Percentiles rank a stretch among this genome's conserved stretches.
These are phyloP conservation scores for Erysimum pusillum DNA, from an alignment of 441 rosid species.

Conservation along the genomic window DNA sequence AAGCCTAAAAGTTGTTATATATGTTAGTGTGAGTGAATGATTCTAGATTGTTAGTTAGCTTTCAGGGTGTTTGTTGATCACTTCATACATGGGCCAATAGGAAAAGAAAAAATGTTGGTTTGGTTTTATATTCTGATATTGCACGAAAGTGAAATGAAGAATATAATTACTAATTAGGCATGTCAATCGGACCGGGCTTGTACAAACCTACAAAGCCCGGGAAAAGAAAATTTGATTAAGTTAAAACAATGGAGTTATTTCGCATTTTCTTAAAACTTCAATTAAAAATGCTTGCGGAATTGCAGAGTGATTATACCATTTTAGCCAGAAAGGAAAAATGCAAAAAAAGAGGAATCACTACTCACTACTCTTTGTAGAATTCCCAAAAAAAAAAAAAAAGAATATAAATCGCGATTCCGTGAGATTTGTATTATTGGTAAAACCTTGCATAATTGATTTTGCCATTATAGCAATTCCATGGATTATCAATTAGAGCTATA, in stretches of 20 bases:
- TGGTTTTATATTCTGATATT: neutral
- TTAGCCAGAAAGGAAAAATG: neutral
- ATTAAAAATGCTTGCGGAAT: too few species aligned
- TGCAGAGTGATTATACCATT: neutral
- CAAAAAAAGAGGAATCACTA: too few species aligned
- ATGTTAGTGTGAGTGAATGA: conserved; percentile 12
- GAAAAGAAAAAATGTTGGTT: conserved; percentile 3
- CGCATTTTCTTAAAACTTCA: too few species aligned
- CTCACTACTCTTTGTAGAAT: too few species aligned
- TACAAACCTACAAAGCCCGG: too few species aligned
- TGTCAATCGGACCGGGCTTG: too few species aligned
- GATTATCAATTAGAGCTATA: neutral
- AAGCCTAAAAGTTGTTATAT: conserved; percentile 1
- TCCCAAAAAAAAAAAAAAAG: too few species aligned
- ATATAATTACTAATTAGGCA: neutral
- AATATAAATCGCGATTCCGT: neutral
- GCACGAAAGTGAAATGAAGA: neutral
- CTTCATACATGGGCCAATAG: conserved; percentile 20
- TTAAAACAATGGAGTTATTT: too few species aligned
- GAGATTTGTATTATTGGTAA: conserved; percentile 3
- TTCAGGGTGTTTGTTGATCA: conserved; percentile 21
- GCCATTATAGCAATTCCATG: neutral
- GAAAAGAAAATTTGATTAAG: too few species aligned
- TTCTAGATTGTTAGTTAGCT: conserved; percentile 1
- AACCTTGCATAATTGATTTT: neutral